Base-by-base conservation (phyloP, 2,329 filamentous ascomycete species). In the Talaromyces sp. region DNA sequence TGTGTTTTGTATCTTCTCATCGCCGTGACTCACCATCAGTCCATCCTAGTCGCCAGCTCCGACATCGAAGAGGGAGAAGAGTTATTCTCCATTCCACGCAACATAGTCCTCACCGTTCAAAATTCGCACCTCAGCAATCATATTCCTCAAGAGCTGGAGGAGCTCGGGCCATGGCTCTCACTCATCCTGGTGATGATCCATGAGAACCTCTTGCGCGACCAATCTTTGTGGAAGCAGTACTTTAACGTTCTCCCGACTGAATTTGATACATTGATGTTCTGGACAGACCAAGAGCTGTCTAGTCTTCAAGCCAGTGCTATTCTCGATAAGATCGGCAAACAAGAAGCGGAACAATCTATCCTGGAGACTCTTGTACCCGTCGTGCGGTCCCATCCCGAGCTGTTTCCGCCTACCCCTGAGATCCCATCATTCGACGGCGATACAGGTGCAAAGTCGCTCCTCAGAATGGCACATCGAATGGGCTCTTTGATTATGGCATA, bases 241-340 rank as follows among this genome's bases (percentile, higher is more conserved):
- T 86, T 96, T 65, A 82, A 86, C 60, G 80, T 96, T 21, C 81
- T 96, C 5, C 91, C 91, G 2, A 71, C 71, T 58, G 69, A 77
- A 1, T 96, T 96, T 70, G 85, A 95, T 72, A 96, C 91, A 2
- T 83, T 93, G 65, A 96, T 97, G 89, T 96, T 93, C 77, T 97
- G 93, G 93, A 79, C 83, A 1, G 78, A 82, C 0, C 76, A 79
- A 0, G 91, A 96, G 72, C 80, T 96, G 2, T 76, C 79, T 0
- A 81, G 88, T 68, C 83, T 96, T 9, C 88, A 93, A 75, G 89
- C 88, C 19, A 93, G 90, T 70, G 84, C 90, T 0, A 84, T 95
- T n/a, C 73, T 87, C 3, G 76, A 83, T 63, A 93, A 92, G 71
- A 89, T 96, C 64, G 92, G 91, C 54, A 90, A 86, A 65, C 79